Conservation (phyloP, 2,329 filamentous ascomycete genomes). For the Colletotrichum nymphaeae region DNA sequence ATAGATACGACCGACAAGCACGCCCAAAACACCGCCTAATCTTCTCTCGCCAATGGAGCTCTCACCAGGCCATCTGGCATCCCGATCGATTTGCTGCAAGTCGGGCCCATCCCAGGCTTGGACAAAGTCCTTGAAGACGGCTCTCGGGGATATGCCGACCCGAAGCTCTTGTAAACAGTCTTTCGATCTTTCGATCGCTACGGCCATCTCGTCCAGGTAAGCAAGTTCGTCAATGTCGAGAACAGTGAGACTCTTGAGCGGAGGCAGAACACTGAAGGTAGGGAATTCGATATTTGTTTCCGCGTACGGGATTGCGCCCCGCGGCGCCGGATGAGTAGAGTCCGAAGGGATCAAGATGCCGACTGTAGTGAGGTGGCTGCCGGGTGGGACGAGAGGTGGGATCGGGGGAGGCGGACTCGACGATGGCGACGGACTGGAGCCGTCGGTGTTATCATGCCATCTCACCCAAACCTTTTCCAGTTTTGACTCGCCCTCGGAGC, state of each 20-base stretch:
- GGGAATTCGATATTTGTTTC: conserved; percentile 78
- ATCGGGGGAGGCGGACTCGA: conserved; percentile 41
- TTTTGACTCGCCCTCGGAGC: conserved; percentile 69
- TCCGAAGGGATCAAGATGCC: conserved; percentile 50
- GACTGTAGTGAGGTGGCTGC: conserved; percentile 54
- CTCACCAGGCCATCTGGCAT: conserved; percentile 65
- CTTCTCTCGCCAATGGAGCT: conserved; percentile 70
- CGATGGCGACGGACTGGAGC: conserved; percentile 47
- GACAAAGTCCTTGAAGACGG: conserved; percentile 62
- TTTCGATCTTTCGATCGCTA: conserved; percentile 78
- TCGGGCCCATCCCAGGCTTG: conserved; percentile 71
- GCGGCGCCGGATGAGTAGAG: conserved; percentile 44
- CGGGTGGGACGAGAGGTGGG: conserved; percentile 42
- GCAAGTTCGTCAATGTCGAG: conserved; percentile 86
- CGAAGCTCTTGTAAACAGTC: conserved; percentile 76
- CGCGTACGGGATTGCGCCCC: conserved; percentile 58
- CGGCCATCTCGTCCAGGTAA: conserved; percentile 85
- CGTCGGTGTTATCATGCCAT: conserved; percentile 80
- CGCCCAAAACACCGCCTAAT: conserved; percentile 75
- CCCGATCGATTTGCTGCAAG: conserved; percentile 73
- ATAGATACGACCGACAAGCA: conserved; percentile 75
- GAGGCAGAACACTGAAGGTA: conserved; percentile 81
- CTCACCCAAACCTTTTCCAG: conserved; percentile 82
- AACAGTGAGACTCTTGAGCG: conserved; percentile 79
- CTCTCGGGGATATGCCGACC: conserved; percentile 73